Percentiles rank a stretch among this genome's conserved stretches.
Conservation (phyloP, 441 rosid species). For the Corymbia calophylla region DNA sequence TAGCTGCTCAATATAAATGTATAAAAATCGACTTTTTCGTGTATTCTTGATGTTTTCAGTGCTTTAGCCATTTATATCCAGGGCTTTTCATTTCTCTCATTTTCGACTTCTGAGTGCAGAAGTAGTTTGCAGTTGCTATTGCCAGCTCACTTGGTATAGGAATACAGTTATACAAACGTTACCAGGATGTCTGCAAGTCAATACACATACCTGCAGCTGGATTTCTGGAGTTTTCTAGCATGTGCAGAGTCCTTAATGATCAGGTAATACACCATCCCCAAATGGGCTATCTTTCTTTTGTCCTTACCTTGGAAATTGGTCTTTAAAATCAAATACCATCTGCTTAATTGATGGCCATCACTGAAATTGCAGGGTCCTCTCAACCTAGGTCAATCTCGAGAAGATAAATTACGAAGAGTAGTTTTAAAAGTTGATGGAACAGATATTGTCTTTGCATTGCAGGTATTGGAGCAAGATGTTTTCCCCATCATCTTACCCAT, state of each 20-base stretch:
- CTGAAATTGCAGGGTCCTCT: slow-evolving; percentile 52
- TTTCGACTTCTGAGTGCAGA: neutral
- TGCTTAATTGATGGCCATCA: neutral
- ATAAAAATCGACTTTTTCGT: too few species aligned
- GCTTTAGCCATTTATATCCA: neutral
- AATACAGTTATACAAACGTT: slow-evolving; percentile 63
- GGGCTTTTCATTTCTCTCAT: neutral
- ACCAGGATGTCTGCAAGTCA: slow-evolving; percentile 60
- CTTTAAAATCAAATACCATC: neutral
- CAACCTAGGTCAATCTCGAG: slow-evolving; percentile 62
- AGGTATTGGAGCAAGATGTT: slow-evolving; percentile 30
- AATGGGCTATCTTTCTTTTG: neutral
- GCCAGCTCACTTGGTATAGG: neutral
- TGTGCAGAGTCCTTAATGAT: slow-evolving; percentile 78
- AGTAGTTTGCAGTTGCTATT: neutral
- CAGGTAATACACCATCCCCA: slow-evolving; percentile 37
- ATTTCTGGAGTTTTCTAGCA: slow-evolving; percentile 49
- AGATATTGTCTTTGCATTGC: slow-evolving; percentile 73
- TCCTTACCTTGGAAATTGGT: neutral
- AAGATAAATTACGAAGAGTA: slow-evolving; percentile 55
- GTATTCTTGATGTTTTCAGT: neutral
- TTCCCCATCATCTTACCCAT: neutral
- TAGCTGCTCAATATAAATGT: neutral
- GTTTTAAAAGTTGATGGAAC: slow-evolving; percentile 60
- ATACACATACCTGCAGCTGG: slow-evolving; percentile 59